Evolutionary conservation across 1,284 basidiomycete species (phyloP), one percentile per base, ranked within the genome.

Genomic region (Volvariella volvacea): DNA sequence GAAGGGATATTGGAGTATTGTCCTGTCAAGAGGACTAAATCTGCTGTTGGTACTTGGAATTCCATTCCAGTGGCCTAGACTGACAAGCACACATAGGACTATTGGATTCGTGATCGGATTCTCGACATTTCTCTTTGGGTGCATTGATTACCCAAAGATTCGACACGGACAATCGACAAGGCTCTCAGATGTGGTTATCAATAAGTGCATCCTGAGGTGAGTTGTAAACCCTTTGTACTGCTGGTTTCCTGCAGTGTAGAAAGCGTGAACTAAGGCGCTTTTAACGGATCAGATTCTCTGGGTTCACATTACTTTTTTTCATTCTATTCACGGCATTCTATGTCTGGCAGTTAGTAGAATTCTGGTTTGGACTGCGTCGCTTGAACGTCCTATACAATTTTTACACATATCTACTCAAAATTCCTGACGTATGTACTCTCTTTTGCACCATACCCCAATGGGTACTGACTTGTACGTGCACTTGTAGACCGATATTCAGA

Each of bases 101-200:
- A 83, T 95, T 33, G 93, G 93, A 45, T 99, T 99, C 62, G 95
- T 98, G 38, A 95, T 98, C 55, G 79, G 78, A 17, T 99, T 99
- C 66, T 94, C 95, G 6, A 95, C 93, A 3, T 99, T 99, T 63
- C 71, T 99, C 10, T 66, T 95, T 6, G 91, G 93, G 22, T 99
- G 95, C 63, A 79, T 99, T 54, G 92, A 99, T 64, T 98, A 97
- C 61, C 79, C 82, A 19, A 78, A 78, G 22, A 79, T 93, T 52
- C 78, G 74, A 48, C 76, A 70, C 22, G 78, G 81, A 48, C 70
- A 73, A 31, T 74, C 78, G 37, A 78, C 72, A 39, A 75, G 73
- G 48, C 73, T 97, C 22, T 79, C 82, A 3, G 85, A 95, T 46
- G 83, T 91, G 12, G 72, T 97, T 19, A 80, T 96, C 8, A 68